Evolutionary conservation across 139 green algal genomes (phyloP).

Genomic region (Auxenochlorella protothecoides): DNA sequence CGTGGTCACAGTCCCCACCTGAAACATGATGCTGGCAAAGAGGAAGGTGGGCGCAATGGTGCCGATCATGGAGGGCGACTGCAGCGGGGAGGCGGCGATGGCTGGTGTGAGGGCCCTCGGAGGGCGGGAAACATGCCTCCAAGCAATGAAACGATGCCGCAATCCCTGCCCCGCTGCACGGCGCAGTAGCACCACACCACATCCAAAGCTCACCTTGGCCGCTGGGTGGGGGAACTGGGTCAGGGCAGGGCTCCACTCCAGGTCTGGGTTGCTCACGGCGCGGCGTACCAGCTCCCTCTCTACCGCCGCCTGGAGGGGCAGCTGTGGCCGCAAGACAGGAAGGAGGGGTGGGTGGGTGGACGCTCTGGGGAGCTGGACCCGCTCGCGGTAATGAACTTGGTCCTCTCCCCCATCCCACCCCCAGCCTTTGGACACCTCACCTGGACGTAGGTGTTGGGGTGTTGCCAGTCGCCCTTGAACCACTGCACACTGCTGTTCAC

Average conservation of each 20-base stretch:
- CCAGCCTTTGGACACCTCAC: background rate
- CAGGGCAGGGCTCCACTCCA: constrained; percentile 36
- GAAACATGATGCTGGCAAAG: constrained; percentile 59
- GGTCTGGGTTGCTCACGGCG: constrained; percentile 2
- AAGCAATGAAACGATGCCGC: background rate
- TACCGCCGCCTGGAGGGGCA: constrained; percentile 58
- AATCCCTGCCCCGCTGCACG: background rate
- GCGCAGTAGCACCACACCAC: too few species aligned
- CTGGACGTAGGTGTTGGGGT: constrained; percentile 50
- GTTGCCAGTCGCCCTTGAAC: constrained; percentile 53
- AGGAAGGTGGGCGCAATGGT: constrained; percentile 47
- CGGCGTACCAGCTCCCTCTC: constrained; percentile 44
- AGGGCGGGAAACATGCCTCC: background rate
- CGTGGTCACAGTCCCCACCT: constrained; percentile 22
- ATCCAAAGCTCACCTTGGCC: background rate
- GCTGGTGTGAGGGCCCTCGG: background rate
- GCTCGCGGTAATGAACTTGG: too few species aligned
- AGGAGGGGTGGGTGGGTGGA: background rate
- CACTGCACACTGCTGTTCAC: constrained; percentile 44
- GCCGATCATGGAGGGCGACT: constrained; percentile 28
- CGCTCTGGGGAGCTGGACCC: too few species aligned
- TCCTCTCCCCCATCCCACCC: background rate
- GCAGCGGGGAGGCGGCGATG: background rate
- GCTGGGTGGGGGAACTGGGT: constrained; percentile 50
- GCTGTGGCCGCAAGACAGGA: constrained; percentile 6